Conservation (phyloP, 306 rosid species). For the Clitoria ternatea region DNA sequence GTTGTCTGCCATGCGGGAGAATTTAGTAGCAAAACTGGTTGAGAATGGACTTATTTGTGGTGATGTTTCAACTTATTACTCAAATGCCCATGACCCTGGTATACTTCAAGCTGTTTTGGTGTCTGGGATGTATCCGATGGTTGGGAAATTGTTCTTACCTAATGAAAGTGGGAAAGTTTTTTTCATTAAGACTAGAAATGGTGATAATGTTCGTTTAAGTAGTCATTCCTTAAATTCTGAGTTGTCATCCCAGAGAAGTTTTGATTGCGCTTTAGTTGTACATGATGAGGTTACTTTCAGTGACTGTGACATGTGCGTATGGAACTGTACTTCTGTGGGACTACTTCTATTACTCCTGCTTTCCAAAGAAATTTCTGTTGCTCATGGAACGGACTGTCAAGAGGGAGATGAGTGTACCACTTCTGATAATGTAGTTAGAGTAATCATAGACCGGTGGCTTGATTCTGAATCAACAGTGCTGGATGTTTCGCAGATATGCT, state of each 20-base stretch:
- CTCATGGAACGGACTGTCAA: constrained; percentile 24
- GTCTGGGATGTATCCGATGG: constrained; percentile 75
- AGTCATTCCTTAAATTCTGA: constrained; percentile 33
- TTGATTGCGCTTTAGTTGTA: constrained; percentile 36
- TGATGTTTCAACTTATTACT: constrained; percentile 36
- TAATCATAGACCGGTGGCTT: constrained; percentile 68
- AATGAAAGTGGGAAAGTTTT: constrained; percentile 17
- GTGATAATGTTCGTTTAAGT: constrained; percentile 51
- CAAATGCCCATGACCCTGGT: constrained; percentile 61
- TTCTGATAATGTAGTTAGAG: constrained; percentile 56
- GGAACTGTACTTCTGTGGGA: constrained; percentile 53
- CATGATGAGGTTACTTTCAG: constrained; percentile 62
- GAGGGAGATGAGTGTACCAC: constrained; percentile 41
- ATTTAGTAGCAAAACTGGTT: constrained; percentile 48
- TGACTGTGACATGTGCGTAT: constrained; percentile 47
- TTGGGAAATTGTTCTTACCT: constrained; percentile 50
- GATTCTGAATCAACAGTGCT: constrained; percentile 51
- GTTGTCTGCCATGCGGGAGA: constrained; percentile 55
- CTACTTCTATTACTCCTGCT: constrained; percentile 62
- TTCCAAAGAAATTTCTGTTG: constrained; percentile 72
- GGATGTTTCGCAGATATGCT: constrained; percentile 65
- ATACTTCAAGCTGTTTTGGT: constrained; percentile 61
- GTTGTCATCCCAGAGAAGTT: constrained; percentile 7
- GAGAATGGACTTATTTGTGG: constrained; percentile 52
- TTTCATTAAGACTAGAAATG: constrained; percentile 39